Base-by-base conservation (phyloP, 2,329 filamentous ascomycete genomes). In the Curvularia eragrostidis region DNA sequence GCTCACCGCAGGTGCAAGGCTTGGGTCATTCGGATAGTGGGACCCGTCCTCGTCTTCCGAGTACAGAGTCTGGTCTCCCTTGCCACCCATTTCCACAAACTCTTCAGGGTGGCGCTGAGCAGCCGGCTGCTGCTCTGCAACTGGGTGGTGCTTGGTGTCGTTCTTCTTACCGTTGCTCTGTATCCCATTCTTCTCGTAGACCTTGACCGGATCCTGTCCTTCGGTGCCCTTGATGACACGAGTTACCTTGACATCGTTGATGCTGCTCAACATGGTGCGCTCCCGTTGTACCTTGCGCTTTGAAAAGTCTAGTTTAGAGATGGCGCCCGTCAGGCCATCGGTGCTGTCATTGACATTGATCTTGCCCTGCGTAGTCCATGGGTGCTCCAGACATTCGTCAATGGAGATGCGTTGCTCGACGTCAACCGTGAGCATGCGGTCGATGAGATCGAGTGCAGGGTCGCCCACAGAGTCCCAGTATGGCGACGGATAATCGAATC, bases 391-490 rank as follows among this genome's bases (percentile, higher is more conserved):
- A 72, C 95, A 98, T 69, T 96, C 87, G 63, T 98, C 93, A 59
- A 99, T 87, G 0, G 91, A 94, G 76, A 90, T 94, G 48, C 95
- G 88, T 75, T 89, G 86, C 26, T 91, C 87, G 2, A 92, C 89
- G 63, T 97, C 89, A 32, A 97, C 93, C 2, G 91, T 90, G 49
- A 99, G 85, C 95, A 99, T 99, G 41, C 85, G 85, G 75, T 99
- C 95, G 65, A 99, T 98, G 32, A 99, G 83, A 66, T 98, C 93
- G 52, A 99, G 82, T 7, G 94, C 95, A 53, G 90, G 85, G 64
- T 98, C 93, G 70, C 91, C 89, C 28, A 97, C 88, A 2, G 87
- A 86, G 75, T 96, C 92, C 93, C 93, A 99, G 77, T 98, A 98
- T 0, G 95, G 95, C 1, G 92, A 96, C 0, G 95, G 94, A 71